phyloP scores from a whole-genome alignment of 805 yeast species.

The Kodamaea restingae region DNA sequence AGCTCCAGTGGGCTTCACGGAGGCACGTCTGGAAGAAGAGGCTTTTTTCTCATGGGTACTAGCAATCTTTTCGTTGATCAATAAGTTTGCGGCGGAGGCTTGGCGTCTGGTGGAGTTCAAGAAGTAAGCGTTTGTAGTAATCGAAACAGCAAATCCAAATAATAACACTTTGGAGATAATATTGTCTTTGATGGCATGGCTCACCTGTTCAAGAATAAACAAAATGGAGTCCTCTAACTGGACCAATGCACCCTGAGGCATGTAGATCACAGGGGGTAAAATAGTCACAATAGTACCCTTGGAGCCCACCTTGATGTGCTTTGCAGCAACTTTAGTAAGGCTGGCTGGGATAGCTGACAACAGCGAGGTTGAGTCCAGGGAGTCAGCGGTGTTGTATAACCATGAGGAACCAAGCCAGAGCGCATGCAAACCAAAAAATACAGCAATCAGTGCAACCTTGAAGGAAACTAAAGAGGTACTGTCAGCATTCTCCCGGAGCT shows the following conservation, averaged over 20 bases:
- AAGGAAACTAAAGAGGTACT: constrained; percentile 42
- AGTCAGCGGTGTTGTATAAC: constrained; percentile 39
- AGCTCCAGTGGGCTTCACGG: constrained; percentile 21
- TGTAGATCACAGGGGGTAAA: constrained; percentile 52
- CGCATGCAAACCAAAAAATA: constrained; percentile 59
- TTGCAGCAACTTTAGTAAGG: constrained; percentile 40
- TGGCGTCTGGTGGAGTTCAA: constrained; percentile 80
- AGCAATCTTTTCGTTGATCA: constrained; percentile 37
- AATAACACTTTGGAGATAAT: constrained; percentile 74
- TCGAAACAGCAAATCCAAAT: constrained; percentile 66
- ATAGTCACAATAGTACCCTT: constrained; percentile 56
- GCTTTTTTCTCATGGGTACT: constrained; percentile 20
- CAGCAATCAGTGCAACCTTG: constrained; percentile 56
- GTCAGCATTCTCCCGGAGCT: constrained; percentile 18
- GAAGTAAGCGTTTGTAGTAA: constrained; percentile 77
- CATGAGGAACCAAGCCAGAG: constrained; percentile 70
- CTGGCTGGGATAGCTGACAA: constrained; percentile 15
- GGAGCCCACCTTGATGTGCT: constrained; percentile 41
- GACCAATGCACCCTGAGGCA: constrained; percentile 52
- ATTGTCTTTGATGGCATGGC: constrained; percentile 72
- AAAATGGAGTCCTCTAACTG: constrained; percentile 60
- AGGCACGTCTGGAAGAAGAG: constrained; percentile 9
- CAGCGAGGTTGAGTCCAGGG: constrained; percentile 4
- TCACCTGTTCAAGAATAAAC: constrained; percentile 49
- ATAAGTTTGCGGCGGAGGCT: constrained; percentile 39